Conservation (phyloP, 768 basidiomycete genomes). For the Cystofilobasidium ferigula region DNA sequence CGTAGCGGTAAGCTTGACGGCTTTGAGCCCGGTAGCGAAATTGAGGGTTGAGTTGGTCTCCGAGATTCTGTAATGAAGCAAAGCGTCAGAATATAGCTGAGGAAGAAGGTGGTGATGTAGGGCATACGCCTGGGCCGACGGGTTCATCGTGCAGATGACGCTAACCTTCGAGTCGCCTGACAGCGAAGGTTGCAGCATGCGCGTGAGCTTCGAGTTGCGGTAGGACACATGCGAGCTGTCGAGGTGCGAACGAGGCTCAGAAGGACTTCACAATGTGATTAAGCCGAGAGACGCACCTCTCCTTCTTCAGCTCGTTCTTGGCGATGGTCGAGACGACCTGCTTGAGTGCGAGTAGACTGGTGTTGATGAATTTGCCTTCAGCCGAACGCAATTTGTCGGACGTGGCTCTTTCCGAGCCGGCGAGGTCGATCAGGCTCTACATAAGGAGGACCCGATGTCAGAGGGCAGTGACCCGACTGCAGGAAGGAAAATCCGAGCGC, state of each 20-base stretch:
- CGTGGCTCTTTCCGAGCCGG: slow-evolving; percentile 92
- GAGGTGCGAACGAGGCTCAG: neutral
- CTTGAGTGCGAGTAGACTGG: slow-evolving; percentile 26
- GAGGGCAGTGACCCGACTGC: neutral
- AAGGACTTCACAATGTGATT: neutral
- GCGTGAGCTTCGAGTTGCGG: slow-evolving; percentile 42
- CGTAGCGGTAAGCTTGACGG: slow-evolving; percentile 58
- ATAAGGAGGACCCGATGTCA: neutral
- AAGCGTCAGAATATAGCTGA: neutral
- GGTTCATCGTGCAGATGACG: slow-evolving; percentile 91
- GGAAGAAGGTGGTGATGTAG: too few relatives aligned
- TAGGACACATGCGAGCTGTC: neutral
- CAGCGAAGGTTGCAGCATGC: slow-evolving; percentile 85
- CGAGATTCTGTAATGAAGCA: slow-evolving; percentile 40
- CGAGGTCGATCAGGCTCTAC: slow-evolving; percentile 85
- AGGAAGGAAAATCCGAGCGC: slow-evolving; percentile 9
- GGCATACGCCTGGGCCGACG: slow-evolving; percentile 52
- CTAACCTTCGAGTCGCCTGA: slow-evolving; percentile 92
- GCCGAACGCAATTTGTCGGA: slow-evolving; percentile 89
- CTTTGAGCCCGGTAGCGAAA: slow-evolving; percentile 49
- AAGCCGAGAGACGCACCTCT: slow-evolving; percentile 3
- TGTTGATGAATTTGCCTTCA: slow-evolving; percentile 93
- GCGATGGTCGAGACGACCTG: slow-evolving; percentile 25
- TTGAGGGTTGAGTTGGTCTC: slow-evolving; percentile 81
- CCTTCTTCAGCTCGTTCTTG: slow-evolving; percentile 24